Base-by-base conservation (phyloP, 139 green algal genomes). In the Coccomyxa sp. region DNA sequence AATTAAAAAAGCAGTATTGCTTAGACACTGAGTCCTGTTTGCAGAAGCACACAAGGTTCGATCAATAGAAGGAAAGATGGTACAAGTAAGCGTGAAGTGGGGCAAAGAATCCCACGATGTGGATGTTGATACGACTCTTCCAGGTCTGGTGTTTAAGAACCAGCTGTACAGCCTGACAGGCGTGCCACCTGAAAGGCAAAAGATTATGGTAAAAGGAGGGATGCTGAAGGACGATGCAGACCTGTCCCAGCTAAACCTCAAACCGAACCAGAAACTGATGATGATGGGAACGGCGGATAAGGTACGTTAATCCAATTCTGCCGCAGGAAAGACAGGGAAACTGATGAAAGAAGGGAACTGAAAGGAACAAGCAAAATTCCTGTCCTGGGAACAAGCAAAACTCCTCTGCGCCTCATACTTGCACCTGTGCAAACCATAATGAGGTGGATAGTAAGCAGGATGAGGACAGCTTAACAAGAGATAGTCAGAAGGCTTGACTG, bases 191-290 rank as follows among this genome's bases (percentile, higher is more conserved):
- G 97, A 99, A 31, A 88, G 95, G 10, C 95, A 99, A 83, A 99
- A 99, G 84, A 94, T 99, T 45, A 96, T 98, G 90, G 92, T 99
- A 58, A 99, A 99, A 86, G 97, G 96, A 38, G 94, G 93, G 13
- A 82, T 97, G 84, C 90, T 98, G 15, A 95, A 97, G 82, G 97
- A 99, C 88, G 94, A 99, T 63, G 87, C 82, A 21, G 94, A 98
- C 32, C 97, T 95, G 95, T 88, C 85, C 67, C 95, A 95, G 82
- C 82, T 91, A 17, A 91, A 85, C 18, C 84, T 97, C 30, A 98
- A 98, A 82, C 88, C 95, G 1, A 94, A 94, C 17, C 86, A 92
- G 84, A 97, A 94, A 45, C 86, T 99, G 17, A 98, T 98, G 92
- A 95, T 99, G 85, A 99, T 99, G 95, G 96, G 96, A 45, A 97